These are phyloP conservation scores for Yamadazyma akitaensis DNA, from an alignment of 805 yeast genomes.

Conservation along the genomic window DNA sequence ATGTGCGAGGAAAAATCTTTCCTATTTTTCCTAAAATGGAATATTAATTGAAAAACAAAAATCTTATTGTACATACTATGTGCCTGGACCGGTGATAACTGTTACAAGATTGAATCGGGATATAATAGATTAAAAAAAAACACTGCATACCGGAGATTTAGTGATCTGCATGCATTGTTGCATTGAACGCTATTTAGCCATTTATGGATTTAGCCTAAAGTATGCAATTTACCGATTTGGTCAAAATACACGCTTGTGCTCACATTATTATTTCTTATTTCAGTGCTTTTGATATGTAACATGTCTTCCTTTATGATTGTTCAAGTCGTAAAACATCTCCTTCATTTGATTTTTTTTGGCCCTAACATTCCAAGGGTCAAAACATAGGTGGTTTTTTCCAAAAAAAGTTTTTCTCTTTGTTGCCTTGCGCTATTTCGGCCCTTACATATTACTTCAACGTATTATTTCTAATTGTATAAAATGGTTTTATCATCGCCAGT, in stretches of 20 bases:
- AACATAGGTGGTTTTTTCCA: neutral
- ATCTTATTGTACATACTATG: neutral
- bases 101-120: neutral
- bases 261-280: neutral
- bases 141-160: neutral
- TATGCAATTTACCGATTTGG: neutral
- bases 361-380: conserved; percentile 6
- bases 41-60: too few relatives aligned
- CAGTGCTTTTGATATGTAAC: neutral
- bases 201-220: conserved; percentile 5
- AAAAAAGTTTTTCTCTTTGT: neutral
- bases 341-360: neutral
- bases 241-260: conserved; percentile 1
- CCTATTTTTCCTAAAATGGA: neutral
- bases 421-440: neutral
- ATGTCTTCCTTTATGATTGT: neutral
- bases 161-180: neutral
- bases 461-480: neutral
- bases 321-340: neutral
- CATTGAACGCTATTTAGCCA: neutral
- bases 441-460: neutral
- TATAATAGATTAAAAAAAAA: too few relatives aligned
- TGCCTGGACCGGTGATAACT: neutral
- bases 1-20: neutral
- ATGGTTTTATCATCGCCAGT: neutral